Evolutionary conservation across 2,329 filamentous ascomycete genomes (phyloP), one percentile per base, ranked within the genome.

Genomic region (Aspergillus viridinutans): DNA sequence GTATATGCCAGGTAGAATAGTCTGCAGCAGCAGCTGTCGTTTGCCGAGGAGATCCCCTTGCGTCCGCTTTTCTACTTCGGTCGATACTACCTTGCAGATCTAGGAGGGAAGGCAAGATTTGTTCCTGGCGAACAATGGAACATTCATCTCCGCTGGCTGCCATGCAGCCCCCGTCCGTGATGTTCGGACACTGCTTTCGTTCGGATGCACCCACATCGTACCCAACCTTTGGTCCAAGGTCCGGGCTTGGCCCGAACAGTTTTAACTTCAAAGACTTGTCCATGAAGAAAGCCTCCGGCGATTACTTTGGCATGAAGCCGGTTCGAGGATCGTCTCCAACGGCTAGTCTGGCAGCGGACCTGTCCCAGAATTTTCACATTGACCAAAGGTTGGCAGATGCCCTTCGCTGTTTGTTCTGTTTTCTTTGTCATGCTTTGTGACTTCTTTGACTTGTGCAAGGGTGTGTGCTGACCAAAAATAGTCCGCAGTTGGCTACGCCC

Each of bases 351-450:
- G 93, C 92, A 45, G 92, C 92, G 60, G 94, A 99, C 76, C 83
- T 97, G 67, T 97, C 92, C 57, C 92, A 96, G 72, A 99, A 97
- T 80, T 96, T 97, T 73, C 90, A 93, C 72, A 90, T 97, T 73
- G 92, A 97, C 76, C 91, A 89, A 70, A 97, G 92, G 93, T 97
- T 81, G 65, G 83, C 53, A 17, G 23, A n/a, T 50, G 21, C 38
- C 49, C 40, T 51, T 29, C 29, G n/a, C 4, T 20, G 78, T 59
- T 60, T 61, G 66, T 68, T 59, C 50, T 56, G 49, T 20, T 8
- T n/a, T 50, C 25, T 23, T 32, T 52, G 38, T 40, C 29, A 12
- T 12, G 55, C 53, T 53, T 53, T 32, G 23, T 45, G n/a, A 17
- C 50, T 45, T 26, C 29, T 49, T 17, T 52, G 28, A 10, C 50